phyloP scores from a whole-genome alignment of 2,329 filamentous ascomycete genomes.

The Sporothrix globosa region DNA sequence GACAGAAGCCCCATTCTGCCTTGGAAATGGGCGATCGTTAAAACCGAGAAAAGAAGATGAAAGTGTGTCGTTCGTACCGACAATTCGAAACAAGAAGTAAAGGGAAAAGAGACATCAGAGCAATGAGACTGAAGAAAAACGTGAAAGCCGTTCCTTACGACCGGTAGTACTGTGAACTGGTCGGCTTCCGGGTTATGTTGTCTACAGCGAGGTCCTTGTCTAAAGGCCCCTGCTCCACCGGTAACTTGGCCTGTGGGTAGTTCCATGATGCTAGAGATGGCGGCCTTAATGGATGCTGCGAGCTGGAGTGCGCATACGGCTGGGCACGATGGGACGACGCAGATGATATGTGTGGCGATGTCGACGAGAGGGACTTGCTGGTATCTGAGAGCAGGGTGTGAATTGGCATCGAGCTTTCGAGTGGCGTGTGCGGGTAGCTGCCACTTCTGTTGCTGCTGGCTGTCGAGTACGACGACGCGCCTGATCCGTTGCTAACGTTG shows the following conservation, averaged over 20 bases:
- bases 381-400: slow-evolving; percentile 51
- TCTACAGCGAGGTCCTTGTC: slow-evolving; percentile 26
- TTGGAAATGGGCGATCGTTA: neutral
- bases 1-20: neutral
- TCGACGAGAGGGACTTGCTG: slow-evolving; percentile 26
- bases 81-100: neutral
- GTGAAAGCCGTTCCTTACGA: neutral
- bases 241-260: slow-evolving; percentile 10
- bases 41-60: neutral
- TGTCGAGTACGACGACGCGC: slow-evolving; percentile 47
- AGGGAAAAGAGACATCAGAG: neutral
- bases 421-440: slow-evolving; percentile 50
- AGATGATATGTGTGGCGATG: slow-evolving; percentile 8
- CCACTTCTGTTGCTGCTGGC: slow-evolving; percentile 10
- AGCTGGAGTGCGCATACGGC: neutral
- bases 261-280: neutral
- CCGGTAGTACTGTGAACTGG: slow-evolving; percentile 22
- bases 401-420: slow-evolving; percentile 58
- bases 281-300: neutral
- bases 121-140: no score
- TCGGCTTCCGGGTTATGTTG: slow-evolving; percentile 24
- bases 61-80: neutral
- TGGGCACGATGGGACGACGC: neutral
- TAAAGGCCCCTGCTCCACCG: neutral
- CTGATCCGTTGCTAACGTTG: slow-evolving; percentile 40